A percentile compares a stretch with the other conserved stretches of the same genome.
Conservation (phyloP, 768 basidiomycete genomes). For the Pulveroboletus sp. region DNA sequence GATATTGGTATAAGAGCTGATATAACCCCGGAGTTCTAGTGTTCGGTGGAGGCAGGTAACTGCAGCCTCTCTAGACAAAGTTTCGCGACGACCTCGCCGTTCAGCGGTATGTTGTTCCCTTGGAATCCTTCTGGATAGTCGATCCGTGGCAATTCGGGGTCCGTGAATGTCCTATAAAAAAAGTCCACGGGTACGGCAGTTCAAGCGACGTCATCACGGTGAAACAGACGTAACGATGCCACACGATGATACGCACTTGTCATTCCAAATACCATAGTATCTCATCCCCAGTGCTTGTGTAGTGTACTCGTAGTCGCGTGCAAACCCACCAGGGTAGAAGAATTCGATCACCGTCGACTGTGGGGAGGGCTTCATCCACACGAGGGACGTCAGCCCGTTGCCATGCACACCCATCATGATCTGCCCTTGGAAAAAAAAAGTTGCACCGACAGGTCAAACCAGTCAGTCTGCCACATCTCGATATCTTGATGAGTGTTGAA, state of each 20-base stretch:
- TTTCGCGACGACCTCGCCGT: conserved; percentile 62
- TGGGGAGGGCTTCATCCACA: conserved; percentile 89
- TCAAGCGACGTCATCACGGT: not conserved
- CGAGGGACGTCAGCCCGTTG: conserved; percentile 79
- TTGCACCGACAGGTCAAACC: not conserved
- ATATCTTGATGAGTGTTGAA: not conserved
- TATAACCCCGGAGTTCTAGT: not conserved
- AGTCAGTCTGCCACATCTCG: not conserved
- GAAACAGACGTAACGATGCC: not conserved
- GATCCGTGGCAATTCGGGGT: conserved; percentile 62
- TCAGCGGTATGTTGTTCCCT: conserved; percentile 80
- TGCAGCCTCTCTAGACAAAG: conserved; percentile 52
- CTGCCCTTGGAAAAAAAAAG: conserved; percentile 35
- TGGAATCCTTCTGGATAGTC: conserved; percentile 87
- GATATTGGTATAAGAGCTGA: no score
- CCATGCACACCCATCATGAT: conserved; percentile 95
- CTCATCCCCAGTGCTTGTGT: conserved; percentile 77
- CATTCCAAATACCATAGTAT: conserved; percentile 83
- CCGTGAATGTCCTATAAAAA: conserved; percentile 58
- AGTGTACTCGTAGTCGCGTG: conserved; percentile 80
- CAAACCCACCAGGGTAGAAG: conserved; percentile 81
- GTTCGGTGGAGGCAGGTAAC: not conserved
- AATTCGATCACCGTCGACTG: conserved; percentile 90
- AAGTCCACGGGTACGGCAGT: not conserved
- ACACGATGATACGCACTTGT: conserved; percentile 40